phyloP scores from a whole-genome alignment of 768 basidiomycete genomes.

The Collybia nuda region DNA sequence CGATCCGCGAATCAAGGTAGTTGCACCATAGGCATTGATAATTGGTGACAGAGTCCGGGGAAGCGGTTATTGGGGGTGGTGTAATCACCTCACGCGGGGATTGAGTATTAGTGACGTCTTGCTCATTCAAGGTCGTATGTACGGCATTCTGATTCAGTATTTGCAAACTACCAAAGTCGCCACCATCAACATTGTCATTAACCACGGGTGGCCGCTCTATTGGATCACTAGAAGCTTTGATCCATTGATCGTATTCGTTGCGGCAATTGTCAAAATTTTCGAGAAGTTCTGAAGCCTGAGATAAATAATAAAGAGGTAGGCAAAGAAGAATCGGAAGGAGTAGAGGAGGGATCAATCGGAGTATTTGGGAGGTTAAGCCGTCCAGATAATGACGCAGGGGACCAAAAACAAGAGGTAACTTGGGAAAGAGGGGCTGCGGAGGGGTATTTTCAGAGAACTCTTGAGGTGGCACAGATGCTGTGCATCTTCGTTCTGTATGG shows the following conservation, averaged over 20 bases:
- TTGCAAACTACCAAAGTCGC: not conserved
- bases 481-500: too few species aligned
- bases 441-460: not conserved
- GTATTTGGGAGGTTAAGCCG: not conserved
- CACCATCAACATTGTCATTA: not conserved
- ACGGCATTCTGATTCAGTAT: not conserved
- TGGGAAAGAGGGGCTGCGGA: not conserved
- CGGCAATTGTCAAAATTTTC: conserved; percentile 6
- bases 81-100: too few species aligned
- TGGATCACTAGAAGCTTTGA: not conserved
- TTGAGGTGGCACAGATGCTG: too few species aligned
- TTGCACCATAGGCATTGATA: not conserved
- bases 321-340: conserved; percentile 10
- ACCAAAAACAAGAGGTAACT: not conserved
- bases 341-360: conserved; percentile 1
- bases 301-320: conserved; percentile 8
- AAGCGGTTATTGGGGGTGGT: too few species aligned
- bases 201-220: not conserved
- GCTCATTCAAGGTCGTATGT: too few species aligned
- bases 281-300: conserved; percentile 8
- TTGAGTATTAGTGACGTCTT: too few species aligned
- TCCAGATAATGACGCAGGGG: not conserved
- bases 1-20: conserved; percentile 3
- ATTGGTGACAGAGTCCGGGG: too few species aligned
- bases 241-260: conserved; percentile 13